Evolutionary conservation across 495 filamentous ascomycete genomes (phyloP), one percentile per base, ranked within the genome.

Genomic region (Geopyxis carbonaria): DNA sequence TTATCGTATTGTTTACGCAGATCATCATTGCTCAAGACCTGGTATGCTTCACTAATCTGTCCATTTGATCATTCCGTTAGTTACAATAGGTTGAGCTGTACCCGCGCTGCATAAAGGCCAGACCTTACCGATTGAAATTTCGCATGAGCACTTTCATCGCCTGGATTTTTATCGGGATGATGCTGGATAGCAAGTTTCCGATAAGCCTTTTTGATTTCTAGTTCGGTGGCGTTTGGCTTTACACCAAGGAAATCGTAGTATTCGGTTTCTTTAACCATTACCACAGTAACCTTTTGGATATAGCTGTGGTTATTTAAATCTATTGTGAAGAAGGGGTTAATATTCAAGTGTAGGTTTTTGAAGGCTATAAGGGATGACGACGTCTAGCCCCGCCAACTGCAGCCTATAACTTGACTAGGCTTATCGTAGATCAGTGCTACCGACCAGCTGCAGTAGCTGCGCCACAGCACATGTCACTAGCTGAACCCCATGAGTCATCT

Each of bases 201-300:
- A 60, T 99, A 99, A n/a, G 89, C 89, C 62, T 95, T 95, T 66
- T 99, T 99, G 62, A 99, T 94, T 46, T 99, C 91, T 5, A 95
- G 75, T 57, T 92, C 84, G 40, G 83, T 78, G 13, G 89, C 91
- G 8, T 75, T 82, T 29, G 86, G 78, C 57, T 75, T 70, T 51
- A 99, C 91, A 42, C 78, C 80, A 10, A 99, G 68, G 49, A 70
- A 74, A 59, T 97, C 91, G 61, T 97, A 97, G 61, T 89, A 89
- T 39, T 69, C 61, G 18, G 80, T 86, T 52, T 89, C 81, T 38
- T 75, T 80, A 44, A 87, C 81, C 80, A 87, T 87, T 45, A 45
- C 65, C 8, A 36, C 53, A 22, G 25, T 29, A 15, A 16, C 7
- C 5, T 14, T 43, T 19, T 30, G 14, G 38, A 22, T n/a, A 8